Base-by-base conservation (phyloP, 2,329 filamentous ascomycete genomes). In the Stemphylium vesicarium region DNA sequence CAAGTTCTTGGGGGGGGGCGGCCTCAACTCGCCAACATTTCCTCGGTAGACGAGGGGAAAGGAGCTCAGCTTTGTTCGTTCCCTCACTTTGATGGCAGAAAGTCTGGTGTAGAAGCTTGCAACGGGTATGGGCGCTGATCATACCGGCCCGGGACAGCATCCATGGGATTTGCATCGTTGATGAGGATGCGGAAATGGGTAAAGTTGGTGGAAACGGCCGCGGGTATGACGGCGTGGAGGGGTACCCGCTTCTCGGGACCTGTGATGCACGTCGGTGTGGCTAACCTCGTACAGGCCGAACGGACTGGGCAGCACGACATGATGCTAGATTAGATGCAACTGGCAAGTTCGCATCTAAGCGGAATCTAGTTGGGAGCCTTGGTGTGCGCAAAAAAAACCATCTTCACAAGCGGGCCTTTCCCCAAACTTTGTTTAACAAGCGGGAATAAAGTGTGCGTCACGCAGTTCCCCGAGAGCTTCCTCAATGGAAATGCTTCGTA, bases 301-400 rank as follows among this genome's bases (percentile, higher is more conserved):
- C 63, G 58, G 66, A 68, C 69, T 73, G 70, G 72, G 71, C 70
- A 73, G 71, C 70, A 74, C 64, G 63, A 66, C 70, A 72, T 73
- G 47, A 51, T 51, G 41, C 53, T 47, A 54, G 32, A 66, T 60
- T 56, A 53, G 35, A 38, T 49, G 47, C 47, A 53, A 53, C 31
- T 41, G 51, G 51, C 53, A 31, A 44, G 42, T 44, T 44, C 42
- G 42, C 42, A 44, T 44, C 29, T 33, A 44, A 35, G 42, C 42
- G 42, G 29, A 35, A 47, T 29, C 26, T 29, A 29, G 26, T 50
- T 33, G 39, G 39, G 52, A 52, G 40, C 39, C 22, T 50, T 51
- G 46, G 40, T 42, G 20, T 48, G 38, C 26, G 26, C 9, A n/a
- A 35, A 44, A 35, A 44, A 40, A 35, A 35, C 31, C 24, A 44